Evolutionary conservation across 2,329 filamentous ascomycete species (phyloP), one percentile per base, ranked within the genome.

Genomic region (Aspergillus versicolor): DNA sequence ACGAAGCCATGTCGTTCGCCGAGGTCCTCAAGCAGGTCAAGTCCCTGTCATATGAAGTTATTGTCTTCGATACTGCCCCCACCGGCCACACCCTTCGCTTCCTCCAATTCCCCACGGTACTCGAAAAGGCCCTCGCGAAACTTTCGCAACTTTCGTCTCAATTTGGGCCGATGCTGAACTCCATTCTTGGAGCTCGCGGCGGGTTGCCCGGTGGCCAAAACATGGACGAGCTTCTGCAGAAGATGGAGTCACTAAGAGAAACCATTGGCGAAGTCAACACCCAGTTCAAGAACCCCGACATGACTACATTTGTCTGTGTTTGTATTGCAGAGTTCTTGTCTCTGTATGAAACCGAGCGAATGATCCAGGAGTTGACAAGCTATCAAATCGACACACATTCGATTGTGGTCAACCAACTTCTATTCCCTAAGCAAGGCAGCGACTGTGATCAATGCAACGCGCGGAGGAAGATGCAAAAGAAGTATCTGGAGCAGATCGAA

Each of bases 21-120:
- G 94, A 99, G 80, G 94, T 99, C 63, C 84, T 99, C 70, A 99
- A 99, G 79, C 94, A 99, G 78, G 94, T 99, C 80, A 97, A 97
- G 80, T 96, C 91, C 41, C 89, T 97, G 73, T 96, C 92, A 49
- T 99, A 99, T 84, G 94, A 97, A 76, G 91, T 93, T 70, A 97
- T 99, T 79, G 91, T 99, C 76, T 99, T 99, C 84, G 94, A 99
- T 77, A 99, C 94, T 34, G 94, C 94, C 3, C 94, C 94, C 15
- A 99, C 94, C 15, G 94, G 94, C 66, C 94, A 99, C 83, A 99
- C 94, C 2, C 88, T 99, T 59, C 93, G 94, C 68, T 99, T 99
- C 84, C 86, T 99, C 58, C 94, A 99, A 74, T 99, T 99, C 80
- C 94, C 94, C 15, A 94, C 92, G 9, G 92, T 97, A 57, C 90